Conservation (phyloP, 768 basidiomycete species). For the Suillus hirtellus region DNA sequence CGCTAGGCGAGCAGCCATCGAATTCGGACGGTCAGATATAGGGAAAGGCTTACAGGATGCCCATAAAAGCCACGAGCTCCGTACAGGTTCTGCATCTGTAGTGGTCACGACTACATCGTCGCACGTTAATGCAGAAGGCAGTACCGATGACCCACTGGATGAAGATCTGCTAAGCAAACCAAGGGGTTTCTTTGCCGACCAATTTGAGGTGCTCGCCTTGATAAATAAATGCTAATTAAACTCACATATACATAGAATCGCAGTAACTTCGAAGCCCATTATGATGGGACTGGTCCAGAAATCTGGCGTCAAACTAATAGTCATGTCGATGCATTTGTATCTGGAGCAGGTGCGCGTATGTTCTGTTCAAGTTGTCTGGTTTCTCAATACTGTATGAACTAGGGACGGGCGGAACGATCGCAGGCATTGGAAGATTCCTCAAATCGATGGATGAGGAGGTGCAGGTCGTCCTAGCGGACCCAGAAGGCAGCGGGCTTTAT, state of each 20-base stretch:
- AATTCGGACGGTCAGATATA: conserved; percentile 57
- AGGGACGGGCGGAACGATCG: conserved; percentile 97
- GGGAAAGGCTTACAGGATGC: conserved; percentile 14
- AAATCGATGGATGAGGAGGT: conserved; percentile 72
- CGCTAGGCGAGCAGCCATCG: conserved; percentile 73
- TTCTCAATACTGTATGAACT: neutral
- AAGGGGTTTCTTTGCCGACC: conserved; percentile 92
- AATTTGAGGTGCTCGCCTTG: conserved; percentile 68
- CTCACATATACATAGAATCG: conserved; percentile 53
- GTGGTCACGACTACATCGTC: conserved; percentile 54
- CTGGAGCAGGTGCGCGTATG: conserved; percentile 70
- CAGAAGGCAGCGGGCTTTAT: conserved; percentile 91
- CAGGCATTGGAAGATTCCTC: conserved; percentile 78
- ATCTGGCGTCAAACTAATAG: conserved; percentile 94
- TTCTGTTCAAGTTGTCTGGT: neutral
- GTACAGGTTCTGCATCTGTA: conserved; percentile 48
- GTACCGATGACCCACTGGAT: conserved; percentile 35
- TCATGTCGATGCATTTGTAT: conserved; percentile 78
- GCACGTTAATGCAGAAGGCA: conserved; percentile 37
- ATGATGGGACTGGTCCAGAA: conserved; percentile 88
- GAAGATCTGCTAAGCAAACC: conserved; percentile 52
- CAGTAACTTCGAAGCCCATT: conserved; percentile 91
- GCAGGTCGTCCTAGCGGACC: conserved; percentile 80
- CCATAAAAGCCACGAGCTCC: conserved; percentile 34
- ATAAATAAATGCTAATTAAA: neutral